A percentile compares a stretch with the other conserved stretches of the same genome.
phyloP scores from a whole-genome alignment of 768 basidiomycete genomes.

The Dacryopinax spathularia region DNA sequence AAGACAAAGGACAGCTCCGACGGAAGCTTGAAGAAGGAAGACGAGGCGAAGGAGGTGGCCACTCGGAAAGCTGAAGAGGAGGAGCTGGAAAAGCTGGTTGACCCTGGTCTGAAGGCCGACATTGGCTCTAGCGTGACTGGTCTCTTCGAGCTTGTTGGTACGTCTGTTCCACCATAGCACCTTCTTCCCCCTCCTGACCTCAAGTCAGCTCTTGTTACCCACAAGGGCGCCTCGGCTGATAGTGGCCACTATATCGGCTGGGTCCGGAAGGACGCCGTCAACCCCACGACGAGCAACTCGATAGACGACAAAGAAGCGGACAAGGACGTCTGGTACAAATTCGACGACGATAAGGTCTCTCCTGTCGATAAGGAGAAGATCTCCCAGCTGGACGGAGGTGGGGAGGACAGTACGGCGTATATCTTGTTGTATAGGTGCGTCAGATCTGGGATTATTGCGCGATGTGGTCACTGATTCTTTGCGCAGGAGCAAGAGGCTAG shows the following conservation, averaged over 20 bases:
- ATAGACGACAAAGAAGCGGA: constrained; percentile 46
- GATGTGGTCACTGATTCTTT: not conserved
- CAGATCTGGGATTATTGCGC: not conserved
- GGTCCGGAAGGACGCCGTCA: constrained; percentile 64
- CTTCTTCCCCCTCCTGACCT: not conserved
- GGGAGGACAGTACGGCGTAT: constrained; percentile 80
- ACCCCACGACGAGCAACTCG: constrained; percentile 27
- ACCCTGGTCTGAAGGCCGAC: constrained; percentile 48
- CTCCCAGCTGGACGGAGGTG: constrained; percentile 74
- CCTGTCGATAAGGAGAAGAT: constrained; percentile 76
- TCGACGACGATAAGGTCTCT: constrained; percentile 87
- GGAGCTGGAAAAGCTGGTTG: constrained; percentile 51
- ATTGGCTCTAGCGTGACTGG: constrained; percentile 63
- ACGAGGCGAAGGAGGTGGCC: constrained; percentile 21
- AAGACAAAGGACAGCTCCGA: constrained; percentile 39
- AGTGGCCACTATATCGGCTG: constrained; percentile 93
- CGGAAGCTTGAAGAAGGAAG: constrained; percentile 20
- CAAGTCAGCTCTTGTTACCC: constrained; percentile 70
- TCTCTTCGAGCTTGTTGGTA: constrained; percentile 82
- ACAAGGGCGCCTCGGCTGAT: constrained; percentile 92
- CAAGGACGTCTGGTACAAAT: constrained; percentile 62
- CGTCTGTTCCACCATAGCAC: constrained; percentile 23
- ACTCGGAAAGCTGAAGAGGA: constrained; percentile 37
- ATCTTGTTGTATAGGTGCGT: constrained; percentile 61
- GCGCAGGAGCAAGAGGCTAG: not conserved